These are phyloP conservation scores for Ceratobasidium sp. DNA, from an alignment of 1,284 basidiomycete species.

Conservation along the genomic window DNA sequence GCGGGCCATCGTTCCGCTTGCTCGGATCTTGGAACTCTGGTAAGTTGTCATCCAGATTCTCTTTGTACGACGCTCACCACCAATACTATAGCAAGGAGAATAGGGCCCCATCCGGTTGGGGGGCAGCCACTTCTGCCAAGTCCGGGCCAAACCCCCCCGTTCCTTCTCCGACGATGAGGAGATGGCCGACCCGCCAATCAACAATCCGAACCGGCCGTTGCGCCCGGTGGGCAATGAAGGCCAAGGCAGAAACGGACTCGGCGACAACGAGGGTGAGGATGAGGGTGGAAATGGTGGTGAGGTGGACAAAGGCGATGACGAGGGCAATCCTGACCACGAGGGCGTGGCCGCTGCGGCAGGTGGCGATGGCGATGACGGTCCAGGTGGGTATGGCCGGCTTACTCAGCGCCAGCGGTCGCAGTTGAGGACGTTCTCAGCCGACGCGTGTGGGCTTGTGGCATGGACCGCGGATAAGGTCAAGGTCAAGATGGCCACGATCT, in stretches of 20 bases:
- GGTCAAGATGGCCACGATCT: neutral
- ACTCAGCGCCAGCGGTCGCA: slow-evolving; percentile 7
- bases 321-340: too few species aligned
- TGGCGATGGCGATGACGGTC: neutral
- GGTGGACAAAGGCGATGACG: too few species aligned
- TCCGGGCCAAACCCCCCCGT: neutral
- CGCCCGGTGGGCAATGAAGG: neutral
- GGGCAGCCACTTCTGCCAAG: neutral
- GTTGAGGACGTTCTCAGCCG: neutral
- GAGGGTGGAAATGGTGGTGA: neutral
- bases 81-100: neutral
- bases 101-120: neutral
- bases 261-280: neutral
- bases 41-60: too few species aligned
- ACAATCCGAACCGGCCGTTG: neutral
- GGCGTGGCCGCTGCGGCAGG: neutral
- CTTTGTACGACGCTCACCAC: too few species aligned
- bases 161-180: neutral
- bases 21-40: neutral
- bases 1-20: neutral
- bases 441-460: neutral
- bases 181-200: neutral
- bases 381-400: neutral
- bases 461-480: neutral
- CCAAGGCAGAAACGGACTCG: neutral